Evolutionary conservation across 257 asterid species (phyloP).

Genomic region (Dorcoceras hygrometricum): DNA sequence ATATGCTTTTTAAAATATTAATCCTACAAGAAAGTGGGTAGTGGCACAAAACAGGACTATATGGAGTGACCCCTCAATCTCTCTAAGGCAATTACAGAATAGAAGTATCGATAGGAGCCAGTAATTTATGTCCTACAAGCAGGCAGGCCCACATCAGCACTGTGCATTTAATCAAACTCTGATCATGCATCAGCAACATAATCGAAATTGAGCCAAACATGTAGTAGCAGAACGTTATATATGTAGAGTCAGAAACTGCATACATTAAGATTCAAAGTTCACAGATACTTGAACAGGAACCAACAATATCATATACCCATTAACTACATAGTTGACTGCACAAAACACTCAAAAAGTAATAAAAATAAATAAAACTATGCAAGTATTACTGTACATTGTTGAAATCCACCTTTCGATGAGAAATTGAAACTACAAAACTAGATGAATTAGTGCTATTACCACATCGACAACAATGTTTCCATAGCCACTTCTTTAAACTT

Average conservation of each 20-base stretch:
- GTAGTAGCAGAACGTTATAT: conserved; percentile 7
- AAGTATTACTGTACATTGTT: background rate
- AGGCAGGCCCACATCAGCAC: conserved; percentile 8
- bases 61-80: background rate
- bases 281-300: conserved; percentile 12
- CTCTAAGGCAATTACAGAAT: background rate
- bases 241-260: background rate
- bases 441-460: conserved; percentile 6
- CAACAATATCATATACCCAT: background rate
- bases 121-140: background rate
- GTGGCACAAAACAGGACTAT: background rate
- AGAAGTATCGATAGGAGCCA: background rate
- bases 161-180: conserved; percentile 14
- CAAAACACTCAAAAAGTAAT: background rate
- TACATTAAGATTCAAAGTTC: background rate
- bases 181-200: conserved; percentile 15
- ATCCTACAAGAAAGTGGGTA: background rate
- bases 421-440: conserved; percentile 18
- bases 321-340: background rate
- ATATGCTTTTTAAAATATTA: background rate
- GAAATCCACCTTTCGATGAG: conserved; percentile 3
- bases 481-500: conserved; percentile 29
- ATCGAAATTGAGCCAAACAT: conserved; percentile 4
- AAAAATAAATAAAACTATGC: conserved; percentile 8
- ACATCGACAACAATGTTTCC: conserved; percentile 5